These are phyloP conservation scores for Fusarium clavum DNA, from an alignment of 2,329 filamentous ascomycete species.

Conservation along the genomic window DNA sequence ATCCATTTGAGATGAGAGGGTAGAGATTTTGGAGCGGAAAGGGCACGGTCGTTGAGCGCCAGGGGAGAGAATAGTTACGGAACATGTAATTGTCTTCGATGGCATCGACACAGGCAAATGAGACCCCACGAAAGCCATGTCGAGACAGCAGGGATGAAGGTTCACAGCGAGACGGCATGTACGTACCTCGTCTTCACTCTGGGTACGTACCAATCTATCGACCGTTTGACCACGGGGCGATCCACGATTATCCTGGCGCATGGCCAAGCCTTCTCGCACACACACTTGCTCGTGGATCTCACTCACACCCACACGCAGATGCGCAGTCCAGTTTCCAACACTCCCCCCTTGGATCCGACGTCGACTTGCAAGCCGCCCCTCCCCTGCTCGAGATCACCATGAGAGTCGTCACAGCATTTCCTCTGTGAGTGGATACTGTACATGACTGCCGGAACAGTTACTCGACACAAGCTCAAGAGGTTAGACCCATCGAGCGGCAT, in stretches of 20 bases:
- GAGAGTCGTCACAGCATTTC: slow-evolving; percentile 37
- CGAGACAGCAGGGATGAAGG: slow-evolving; percentile 42
- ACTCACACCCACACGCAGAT: slow-evolving; percentile 34
- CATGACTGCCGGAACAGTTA: slow-evolving; percentile 44
- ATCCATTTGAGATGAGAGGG: slow-evolving; percentile 17
- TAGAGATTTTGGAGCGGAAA: slow-evolving; percentile 13
- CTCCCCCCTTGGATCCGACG: slow-evolving; percentile 22
- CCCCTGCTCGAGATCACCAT: slow-evolving; percentile 44
- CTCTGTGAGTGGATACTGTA: slow-evolving; percentile 32
- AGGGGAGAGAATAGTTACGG: slow-evolving; percentile 5
- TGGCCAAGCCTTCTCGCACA: slow-evolving; percentile 40
- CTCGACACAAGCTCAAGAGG: slow-evolving; percentile 32
- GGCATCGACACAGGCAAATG: slow-evolving; percentile 35
- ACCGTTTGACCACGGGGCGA: slow-evolving; percentile 48
- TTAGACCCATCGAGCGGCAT: slow-evolving; percentile 39
- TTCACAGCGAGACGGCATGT: slow-evolving; percentile 27
- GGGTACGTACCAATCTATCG: slow-evolving; percentile 35
- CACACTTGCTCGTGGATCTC: slow-evolving; percentile 43
- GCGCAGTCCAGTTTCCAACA: slow-evolving; percentile 14
- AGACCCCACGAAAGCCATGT: slow-evolving; percentile 32
- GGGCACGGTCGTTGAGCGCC: slow-evolving; percentile 19
- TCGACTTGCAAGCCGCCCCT: slow-evolving; percentile 26
- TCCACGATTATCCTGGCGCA: slow-evolving; percentile 45
- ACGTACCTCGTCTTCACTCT: neutral
- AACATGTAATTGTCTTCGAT: slow-evolving; percentile 33